phyloP scores from a whole-genome alignment of 371 early-diverging fungal genomes.

The Coemansia sp. region DNA sequence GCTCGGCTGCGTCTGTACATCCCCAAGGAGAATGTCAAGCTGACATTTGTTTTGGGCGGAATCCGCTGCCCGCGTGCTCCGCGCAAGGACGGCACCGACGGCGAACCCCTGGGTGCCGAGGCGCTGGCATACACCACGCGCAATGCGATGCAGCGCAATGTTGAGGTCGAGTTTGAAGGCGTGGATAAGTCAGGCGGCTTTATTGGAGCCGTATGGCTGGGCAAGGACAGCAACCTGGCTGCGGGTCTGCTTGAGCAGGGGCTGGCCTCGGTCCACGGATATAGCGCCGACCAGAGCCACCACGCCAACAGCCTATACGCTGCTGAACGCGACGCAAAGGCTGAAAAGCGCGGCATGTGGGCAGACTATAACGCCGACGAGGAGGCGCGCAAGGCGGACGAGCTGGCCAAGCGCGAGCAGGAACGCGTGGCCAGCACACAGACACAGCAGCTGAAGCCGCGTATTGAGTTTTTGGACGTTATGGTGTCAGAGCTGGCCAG shows the following conservation, averaged over 20 bases:
- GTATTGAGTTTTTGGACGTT: constrained; percentile 75
- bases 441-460: constrained; percentile 48
- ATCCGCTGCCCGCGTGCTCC: constrained; percentile 74
- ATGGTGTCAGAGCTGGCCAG: constrained; percentile 81
- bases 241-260: constrained; percentile 73
- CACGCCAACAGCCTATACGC: constrained; percentile 67
- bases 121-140: constrained; percentile 69
- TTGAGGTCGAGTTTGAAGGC: constrained; percentile 81
- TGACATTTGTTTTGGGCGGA: constrained; percentile 79
- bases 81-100: constrained; percentile 58
- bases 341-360: constrained; percentile 52
- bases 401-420: constrained; percentile 41
- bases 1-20: constrained; percentile 80
- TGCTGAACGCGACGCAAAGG: constrained; percentile 79
- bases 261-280: constrained; percentile 77
- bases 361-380: constrained; percentile 18
- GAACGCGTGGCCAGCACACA: constrained; percentile 20
- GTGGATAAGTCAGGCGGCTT: constrained; percentile 90
- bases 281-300: constrained; percentile 78
- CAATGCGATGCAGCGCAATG: constrained; percentile 84
- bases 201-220: constrained; percentile 77
- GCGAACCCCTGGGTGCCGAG: constrained; percentile 89
- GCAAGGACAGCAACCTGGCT: constrained; percentile 64
- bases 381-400: constrained; percentile 12
- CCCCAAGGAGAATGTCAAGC: constrained; percentile 80